These are phyloP conservation scores for Saturnispora hagleri DNA, from an alignment of 805 yeast genomes.

Conservation along the genomic window DNA sequence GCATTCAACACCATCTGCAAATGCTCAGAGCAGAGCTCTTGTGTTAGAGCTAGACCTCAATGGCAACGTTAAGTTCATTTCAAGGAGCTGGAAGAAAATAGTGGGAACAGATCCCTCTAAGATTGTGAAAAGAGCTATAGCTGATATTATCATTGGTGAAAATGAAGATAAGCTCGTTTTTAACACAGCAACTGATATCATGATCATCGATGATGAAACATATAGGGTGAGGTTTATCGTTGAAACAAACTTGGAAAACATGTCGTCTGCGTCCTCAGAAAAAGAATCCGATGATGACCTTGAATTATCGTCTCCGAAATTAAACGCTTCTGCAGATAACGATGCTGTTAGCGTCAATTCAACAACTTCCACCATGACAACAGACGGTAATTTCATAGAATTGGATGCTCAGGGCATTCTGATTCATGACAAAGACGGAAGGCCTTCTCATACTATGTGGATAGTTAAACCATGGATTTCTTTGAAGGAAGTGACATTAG, in stretches of 20 bases:
- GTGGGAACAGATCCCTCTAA: constrained; percentile 58
- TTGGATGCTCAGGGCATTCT: constrained; percentile 92
- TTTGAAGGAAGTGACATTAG: constrained; percentile 50
- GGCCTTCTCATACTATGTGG: constrained; percentile 88
- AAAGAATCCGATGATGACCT: not conserved
- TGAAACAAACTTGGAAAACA: constrained; percentile 18
- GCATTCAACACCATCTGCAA: not conserved
- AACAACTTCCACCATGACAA: constrained; percentile 31
- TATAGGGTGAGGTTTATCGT: constrained; percentile 69
- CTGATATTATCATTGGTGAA: constrained; percentile 56
- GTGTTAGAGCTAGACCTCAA: constrained; percentile 76
- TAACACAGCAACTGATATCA: constrained; percentile 55
- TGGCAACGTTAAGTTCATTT: constrained; percentile 66
- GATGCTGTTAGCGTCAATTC: constrained; percentile 24
- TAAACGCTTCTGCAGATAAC: constrained; percentile 12
- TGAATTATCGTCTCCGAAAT: not conserved
- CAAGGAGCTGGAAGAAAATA: constrained; percentile 69
- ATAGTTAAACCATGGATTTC: constrained; percentile 70
- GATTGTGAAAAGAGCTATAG: constrained; percentile 47
- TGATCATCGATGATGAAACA: constrained; percentile 66
- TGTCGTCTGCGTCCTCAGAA: not conserved
- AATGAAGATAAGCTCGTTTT: constrained; percentile 60
- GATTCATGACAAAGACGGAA: constrained; percentile 51
- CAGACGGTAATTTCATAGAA: constrained; percentile 57
- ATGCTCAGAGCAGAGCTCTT: constrained; percentile 33